Evolutionary conservation across 768 basidiomycete species (phyloP), one percentile per base, ranked within the genome.

Genomic region (Lentinula guzmanii): DNA sequence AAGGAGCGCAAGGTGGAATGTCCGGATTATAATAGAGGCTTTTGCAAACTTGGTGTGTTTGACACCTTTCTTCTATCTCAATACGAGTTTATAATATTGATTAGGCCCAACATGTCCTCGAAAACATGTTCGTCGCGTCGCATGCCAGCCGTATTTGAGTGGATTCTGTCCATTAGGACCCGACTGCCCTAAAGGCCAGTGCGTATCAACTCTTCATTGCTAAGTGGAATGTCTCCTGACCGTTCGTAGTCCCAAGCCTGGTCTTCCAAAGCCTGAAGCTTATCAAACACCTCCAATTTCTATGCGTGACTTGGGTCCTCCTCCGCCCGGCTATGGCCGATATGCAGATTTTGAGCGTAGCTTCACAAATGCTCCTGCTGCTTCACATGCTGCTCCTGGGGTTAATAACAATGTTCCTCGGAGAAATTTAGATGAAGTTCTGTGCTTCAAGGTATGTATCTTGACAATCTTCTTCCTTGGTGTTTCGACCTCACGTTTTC

Each of bases 11-110:
- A 86, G 61, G 86, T 92, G 3, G 95, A 96, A 70, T 99, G 97
- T 70, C 94, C 94, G 42, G 94, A 97, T 72, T 99, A 95, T 72
- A 90, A 90, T 65, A 81, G 96, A 63, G 97, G 97, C 0, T 99
- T 98, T 71, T 99, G 97, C 73, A 90, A 87, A 72, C 79, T 95
- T 62, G 95, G 95, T 95, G 62, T 61, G 85, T 76, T 59, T 60
- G 31, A 11, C 45, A 61, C 57, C 57, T 45, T 41, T 43, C n/a
- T 42, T 41, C 35, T 28, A 64, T 34, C 33, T 37, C 53, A 41
- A 41, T 58, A 58, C 34, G 45, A 61, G 28, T 60, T 41, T 43
- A 16, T 16, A 46, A 65, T 64, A 50, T 68, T 11, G 9, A 34
- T 2, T 69, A 93, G 95, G 95, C 34, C 94, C 94, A 1, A 76